Conservation (phyloP, 2,329 filamentous ascomycete species). For the Penicillium sp. region DNA sequence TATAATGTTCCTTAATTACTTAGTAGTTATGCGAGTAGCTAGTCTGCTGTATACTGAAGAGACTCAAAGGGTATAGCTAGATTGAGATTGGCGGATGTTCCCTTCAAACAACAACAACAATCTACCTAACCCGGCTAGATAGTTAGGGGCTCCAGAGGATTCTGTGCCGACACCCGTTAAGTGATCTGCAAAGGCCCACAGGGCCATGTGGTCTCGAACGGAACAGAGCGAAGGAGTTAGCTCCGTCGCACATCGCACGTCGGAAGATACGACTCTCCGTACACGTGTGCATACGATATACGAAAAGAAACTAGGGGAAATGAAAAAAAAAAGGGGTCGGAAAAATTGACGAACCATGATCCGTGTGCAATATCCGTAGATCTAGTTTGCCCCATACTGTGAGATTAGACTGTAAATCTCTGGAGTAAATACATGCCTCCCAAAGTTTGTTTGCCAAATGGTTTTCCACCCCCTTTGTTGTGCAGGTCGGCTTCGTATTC, state of each 20-base stretch:
- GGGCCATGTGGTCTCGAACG: not conserved
- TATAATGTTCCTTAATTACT: constrained; percentile 2
- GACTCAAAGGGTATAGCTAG: not conserved
- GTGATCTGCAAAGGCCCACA: constrained; percentile 2
- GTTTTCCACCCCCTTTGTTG: not conserved
- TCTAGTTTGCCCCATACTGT: not conserved
- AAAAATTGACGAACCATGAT: not conserved
- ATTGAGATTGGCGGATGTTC: not conserved
- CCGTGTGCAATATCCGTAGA: not conserved
- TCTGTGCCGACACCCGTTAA: not conserved
- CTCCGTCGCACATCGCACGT: not conserved
- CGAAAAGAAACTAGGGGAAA: not conserved
- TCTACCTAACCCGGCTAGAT: not conserved
- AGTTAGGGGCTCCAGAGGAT: not conserved
- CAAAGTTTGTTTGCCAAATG: not conserved
- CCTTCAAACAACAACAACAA: not conserved
- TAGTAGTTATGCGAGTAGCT: not conserved
- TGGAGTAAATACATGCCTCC: not conserved
- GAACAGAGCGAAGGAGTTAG: not conserved
- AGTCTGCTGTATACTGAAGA: not conserved
- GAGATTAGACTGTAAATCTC: not conserved
- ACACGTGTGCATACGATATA: too few relatives aligned
- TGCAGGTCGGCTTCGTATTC: not conserved
- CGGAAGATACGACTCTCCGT: not conserved
- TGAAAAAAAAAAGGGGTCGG: not conserved